A percentile compares a stretch with the other conserved stretches of the same genome.
These are phyloP conservation scores for Gautieria morchelliformis DNA, from an alignment of 768 basidiomycete genomes.

Conservation along the genomic window DNA sequence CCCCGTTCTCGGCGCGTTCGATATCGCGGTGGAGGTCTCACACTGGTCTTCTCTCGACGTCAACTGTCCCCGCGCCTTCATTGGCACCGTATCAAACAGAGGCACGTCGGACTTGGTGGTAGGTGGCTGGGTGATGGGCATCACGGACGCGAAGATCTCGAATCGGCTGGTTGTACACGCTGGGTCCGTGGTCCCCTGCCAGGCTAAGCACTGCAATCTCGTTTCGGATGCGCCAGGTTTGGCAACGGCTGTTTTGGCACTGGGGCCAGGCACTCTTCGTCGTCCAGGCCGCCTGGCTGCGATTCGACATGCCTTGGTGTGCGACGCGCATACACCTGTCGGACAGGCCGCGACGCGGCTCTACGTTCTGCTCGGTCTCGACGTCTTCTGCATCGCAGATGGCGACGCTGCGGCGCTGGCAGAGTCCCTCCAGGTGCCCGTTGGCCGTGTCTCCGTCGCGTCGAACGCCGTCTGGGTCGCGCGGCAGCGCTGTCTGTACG, in stretches of 20 bases:
- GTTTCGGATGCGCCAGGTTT: conserved; percentile 13
- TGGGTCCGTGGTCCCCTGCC: conserved; percentile 5
- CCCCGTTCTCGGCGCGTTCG: conserved; percentile 1
- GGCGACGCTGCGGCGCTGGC: background rate
- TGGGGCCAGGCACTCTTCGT: conserved; percentile 13
- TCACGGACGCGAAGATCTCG: conserved; percentile 47
- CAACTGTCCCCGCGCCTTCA: conserved; percentile 2
- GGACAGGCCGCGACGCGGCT: conserved; percentile 3
- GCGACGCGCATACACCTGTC: conserved; percentile 1
- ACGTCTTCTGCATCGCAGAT: conserved; percentile 2
- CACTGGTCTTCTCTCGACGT: conserved; percentile 6
- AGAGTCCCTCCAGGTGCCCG: background rate
- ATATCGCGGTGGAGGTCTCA: conserved; percentile 8
- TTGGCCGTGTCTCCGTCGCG: conserved; percentile 1
- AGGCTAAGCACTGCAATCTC: background rate
- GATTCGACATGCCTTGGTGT: conserved; percentile 7
- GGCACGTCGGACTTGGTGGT: background rate
- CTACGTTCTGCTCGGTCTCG: background rate
- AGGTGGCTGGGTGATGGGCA: conserved; percentile 5
- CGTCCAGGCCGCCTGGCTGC: conserved; percentile 10
- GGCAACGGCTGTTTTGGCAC: conserved; percentile 12
- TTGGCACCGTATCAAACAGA: conserved; percentile 1
- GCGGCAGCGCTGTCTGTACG: conserved; percentile 1
- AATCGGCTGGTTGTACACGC: conserved; percentile 22
- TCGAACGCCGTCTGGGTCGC: conserved; percentile 5